Evolutionary conservation across 2,329 filamentous ascomycete genomes (phyloP), one percentile per base, ranked within the genome.

Genomic region (Claviceps spartinae): DNA sequence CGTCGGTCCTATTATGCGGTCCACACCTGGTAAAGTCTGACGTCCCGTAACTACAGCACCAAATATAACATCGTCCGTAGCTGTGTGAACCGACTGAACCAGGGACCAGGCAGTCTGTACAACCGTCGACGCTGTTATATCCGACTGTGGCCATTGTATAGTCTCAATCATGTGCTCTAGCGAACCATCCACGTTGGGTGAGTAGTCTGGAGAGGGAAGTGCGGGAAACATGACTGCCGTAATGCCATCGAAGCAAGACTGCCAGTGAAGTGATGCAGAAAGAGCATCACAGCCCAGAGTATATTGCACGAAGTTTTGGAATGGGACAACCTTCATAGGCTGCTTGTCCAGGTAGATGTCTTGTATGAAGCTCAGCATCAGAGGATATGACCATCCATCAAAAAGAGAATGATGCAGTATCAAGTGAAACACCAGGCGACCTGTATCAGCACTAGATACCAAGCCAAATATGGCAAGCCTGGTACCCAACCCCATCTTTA

Each of bases 371-470:
- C 71, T 57, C 3, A 72, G 55, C 2, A 68, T 68, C 63, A 73
- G 68, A 1, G 67, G 70, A 68, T 73, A 72, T 9, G 74, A 55
- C 55, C 54, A 56, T 14, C 54, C 75, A 44, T 79, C 76, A 50
- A 78, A 78, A 0, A 77, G 59, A 7, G 71, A 71, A 52, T 78
- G 76, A 53, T 77, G 74, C 58, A 73, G 69, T 0, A 41, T 51
- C 47, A 50, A 20, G 2, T 44, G 70, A 70, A 57, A 71, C 61
- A 30, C 26, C 8, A 30, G 3, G n/a, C 74, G 65, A 53, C 74
- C 68, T 53, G 69, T 60, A 8, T 6, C 54, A 48, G 59, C 59
- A 26, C 54, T 4, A 61, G 57, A 24, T 65, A 60, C 3, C 56
- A 48, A 2, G 72, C 57, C 7, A 74, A 59, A 3, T 65, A 68